Base-by-base conservation (phyloP, 2,329 filamentous ascomycete genomes). In the Sphaerulina musiva region DNA sequence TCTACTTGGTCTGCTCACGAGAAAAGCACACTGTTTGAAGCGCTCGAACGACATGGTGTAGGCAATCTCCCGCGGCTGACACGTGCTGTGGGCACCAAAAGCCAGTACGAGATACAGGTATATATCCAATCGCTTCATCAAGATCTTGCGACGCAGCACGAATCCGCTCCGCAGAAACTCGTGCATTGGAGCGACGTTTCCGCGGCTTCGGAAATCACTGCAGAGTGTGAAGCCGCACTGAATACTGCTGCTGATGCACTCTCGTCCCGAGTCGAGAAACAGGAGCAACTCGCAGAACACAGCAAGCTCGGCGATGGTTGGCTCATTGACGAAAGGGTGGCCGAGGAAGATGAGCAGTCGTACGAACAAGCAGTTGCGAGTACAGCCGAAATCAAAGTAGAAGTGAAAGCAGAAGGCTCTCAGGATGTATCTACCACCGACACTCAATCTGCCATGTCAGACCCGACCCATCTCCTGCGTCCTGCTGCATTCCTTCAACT, bases 151-250 rank as follows among this genome's bases (percentile, higher is more conserved):
- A 73, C 5, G 69, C 76, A 36, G 66, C 70, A 20, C 72, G 76
- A 39, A n/a, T 41, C 26, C 20, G 42, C 14, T 73, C 73, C 59
- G 56, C 40, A 62, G 64, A 14, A 62, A 68, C 46, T 59, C 73
- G 65, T 60, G 68, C 26, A 59, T 81, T 31, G 69, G 74, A 72
- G 74, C 9, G 82, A 89, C 51, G 73, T 89, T 1, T 84, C 86
- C 1, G 83, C 87, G 1, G 90, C 91, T 0, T 66, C 80, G 1
- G 89, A 96, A 67, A 71, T 95, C 26, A 81, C 83, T 62, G 71
- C 76, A 20, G 78, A 82, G 54, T 88, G 87, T 64, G 83, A 80
- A 61, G 70, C 74, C 6, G 77, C 80, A 4, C 76, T 95, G 6
- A 87, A 95, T 49, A 70, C 78, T 57, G 82, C 82, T 14, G 88